Percentiles rank a stretch among this genome's conserved stretches.
phyloP scores from a whole-genome alignment of 2,329 filamentous ascomycete genomes.

The Xylogone sp. region DNA sequence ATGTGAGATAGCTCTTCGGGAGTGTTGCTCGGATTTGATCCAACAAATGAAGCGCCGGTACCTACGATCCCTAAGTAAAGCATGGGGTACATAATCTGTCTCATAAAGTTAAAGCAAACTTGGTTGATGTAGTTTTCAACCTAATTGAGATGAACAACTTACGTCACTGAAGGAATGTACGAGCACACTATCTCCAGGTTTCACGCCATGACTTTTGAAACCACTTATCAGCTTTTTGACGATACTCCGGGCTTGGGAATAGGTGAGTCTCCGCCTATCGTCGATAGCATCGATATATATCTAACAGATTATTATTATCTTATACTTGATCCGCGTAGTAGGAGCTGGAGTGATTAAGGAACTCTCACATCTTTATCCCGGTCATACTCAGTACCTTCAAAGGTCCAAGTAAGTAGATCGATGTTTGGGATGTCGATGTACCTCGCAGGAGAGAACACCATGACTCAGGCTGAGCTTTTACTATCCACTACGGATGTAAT shows the following conservation, averaged over 20 bases:
- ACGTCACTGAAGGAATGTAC: slow-evolving; percentile 10
- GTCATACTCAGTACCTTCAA: not conserved
- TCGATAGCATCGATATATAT: slow-evolving; percentile 4
- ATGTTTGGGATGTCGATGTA: not conserved
- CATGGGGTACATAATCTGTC: slow-evolving; percentile 8
- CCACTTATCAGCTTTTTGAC: slow-evolving; percentile 7
- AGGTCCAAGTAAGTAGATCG: slow-evolving; percentile 3
- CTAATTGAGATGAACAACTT: not conserved
- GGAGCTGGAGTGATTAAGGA: not conserved
- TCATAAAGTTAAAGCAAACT: not conserved
- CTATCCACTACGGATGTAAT: too few relatives aligned
- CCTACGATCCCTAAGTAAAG: slow-evolving; percentile 10
- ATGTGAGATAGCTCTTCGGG: slow-evolving; percentile 1
- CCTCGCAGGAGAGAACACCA: not conserved
- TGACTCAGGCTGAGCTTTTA: not conserved
- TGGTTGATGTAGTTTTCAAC: not conserved
- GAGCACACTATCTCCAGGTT: slow-evolving; percentile 6
- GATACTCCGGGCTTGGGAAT: not conserved
- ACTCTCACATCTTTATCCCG: slow-evolving; percentile 2
- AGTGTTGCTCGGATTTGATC: slow-evolving; percentile 7
- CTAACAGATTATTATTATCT: not conserved
- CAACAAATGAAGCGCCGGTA: slow-evolving; percentile 6
- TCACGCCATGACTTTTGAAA: slow-evolving; percentile 6
- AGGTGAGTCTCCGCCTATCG: slow-evolving; percentile 1
- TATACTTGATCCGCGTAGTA: not conserved